Evolutionary conservation across 2,329 filamentous ascomycete genomes (phyloP), one percentile per base, ranked within the genome.

Genomic region (Fusarium sp.): DNA sequence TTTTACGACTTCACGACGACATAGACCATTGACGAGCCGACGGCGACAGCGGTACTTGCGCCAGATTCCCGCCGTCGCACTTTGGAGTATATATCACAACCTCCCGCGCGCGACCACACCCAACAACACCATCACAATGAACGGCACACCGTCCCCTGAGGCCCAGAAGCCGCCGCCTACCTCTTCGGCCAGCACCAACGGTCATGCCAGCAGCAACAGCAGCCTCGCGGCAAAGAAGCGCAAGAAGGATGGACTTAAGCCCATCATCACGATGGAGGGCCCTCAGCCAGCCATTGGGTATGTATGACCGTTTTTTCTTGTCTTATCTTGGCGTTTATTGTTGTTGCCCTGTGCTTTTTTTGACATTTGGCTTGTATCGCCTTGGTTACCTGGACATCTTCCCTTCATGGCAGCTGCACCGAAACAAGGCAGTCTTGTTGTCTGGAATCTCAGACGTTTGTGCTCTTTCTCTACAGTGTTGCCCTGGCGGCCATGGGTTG

Each of bases 171-270:
- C 74, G 30, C 68, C 76, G 6, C 70, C 64, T 27, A 65, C 71
- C n/a, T 65, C 74, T 28, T 60, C 75, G 31, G 58, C 65, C 62
- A 68, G 60, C 54, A 63, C 76, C 57, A 80, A 81, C 62, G 75
- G 77, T n/a, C 62, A 71, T 41, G 66, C 60, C 53, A 75, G 71
- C 52, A 75, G 65, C 53, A 75, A 57, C 58, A 74, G 70, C 56
- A 78, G 72, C 54, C 67, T 76, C n/a, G 63, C 70, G 27, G 75
- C 76, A 23, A 93, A 92, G 86, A 94, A 94, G 86, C 87, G 91
- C 77, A 91, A 91, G 84, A 94, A 94, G 86, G 90, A 91, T 43
- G 87, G 86, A 57, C 82, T 93, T 72, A 92, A 93, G 82, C 92
- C 92, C 75, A 93, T 94, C 77, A 91, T 94, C 80, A 94, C 91